Base-by-base conservation (phyloP, 108 stramenopile species). In the Bacterosira constricta region DNA sequence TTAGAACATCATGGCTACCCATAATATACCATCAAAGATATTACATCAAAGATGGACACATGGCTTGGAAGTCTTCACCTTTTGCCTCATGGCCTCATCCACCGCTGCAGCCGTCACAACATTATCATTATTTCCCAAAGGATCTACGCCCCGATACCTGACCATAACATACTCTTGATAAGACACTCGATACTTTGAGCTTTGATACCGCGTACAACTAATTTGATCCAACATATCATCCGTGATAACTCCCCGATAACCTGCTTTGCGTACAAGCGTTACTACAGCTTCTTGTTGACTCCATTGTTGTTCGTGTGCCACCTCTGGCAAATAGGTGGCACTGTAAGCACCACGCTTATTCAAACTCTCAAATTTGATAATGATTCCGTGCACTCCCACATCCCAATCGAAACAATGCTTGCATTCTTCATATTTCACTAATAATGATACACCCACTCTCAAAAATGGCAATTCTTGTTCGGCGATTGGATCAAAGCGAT, bases 291-390 rank as follows among this genome's bases (percentile, higher is more conserved):
- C 63, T 27, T 72, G 37, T 39, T 84, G 83, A 52, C 73, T 81
- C 89, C 89, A 90, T 42, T 69, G 26, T 67, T 90, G 88, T 26
- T 93, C 86, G 36, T 66, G 39, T 9, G 89, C 86, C 5, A 93
- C 92, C 73, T 93, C 90, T 0, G 92, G 92, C 23, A 93, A 63
- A 56, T 84, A 90, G 20, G 91, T 92, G 5, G 85, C 89, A 45
- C 71, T 72, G 56, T 82, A 88, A 2, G 70, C 42, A 30, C 30
- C 13, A 21, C 23, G 8, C 15, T 15, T 50, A 29, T 38, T 53
- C 11, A 12, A 18, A 44, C 15, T 18, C 18, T 64, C 47, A 69
- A 91, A 89, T 42, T 67, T 65, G 23, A 93, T 89, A 25, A 89
- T 69, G 37, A 93, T 90, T 0, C 92, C 92, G 69, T 93, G 92